A percentile compares a stretch with the other conserved stretches of the same genome.
These are phyloP conservation scores for Camelina neglecta DNA, from an alignment of 345 rosid species.

Conservation along the genomic window DNA sequence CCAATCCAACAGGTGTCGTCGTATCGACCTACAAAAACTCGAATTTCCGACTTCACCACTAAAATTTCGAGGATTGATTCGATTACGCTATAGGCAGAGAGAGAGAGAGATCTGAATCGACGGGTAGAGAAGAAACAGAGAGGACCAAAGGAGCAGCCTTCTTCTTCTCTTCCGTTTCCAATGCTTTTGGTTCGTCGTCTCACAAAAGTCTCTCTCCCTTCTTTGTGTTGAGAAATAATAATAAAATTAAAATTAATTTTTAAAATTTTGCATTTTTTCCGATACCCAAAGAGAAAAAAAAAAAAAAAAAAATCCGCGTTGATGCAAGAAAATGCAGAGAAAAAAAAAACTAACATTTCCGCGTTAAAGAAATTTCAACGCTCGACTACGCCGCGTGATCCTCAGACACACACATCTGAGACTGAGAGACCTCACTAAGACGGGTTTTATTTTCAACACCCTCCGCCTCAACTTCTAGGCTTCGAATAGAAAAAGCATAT, in stretches of 20 bases:
- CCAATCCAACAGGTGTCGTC: slow-evolving; percentile 37
- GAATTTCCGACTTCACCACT: slow-evolving; percentile 22
- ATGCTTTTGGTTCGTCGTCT: slow-evolving; percentile 19
- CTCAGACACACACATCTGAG: background rate
- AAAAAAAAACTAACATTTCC: background rate
- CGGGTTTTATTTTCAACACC: too few species aligned
- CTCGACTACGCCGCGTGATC: background rate
- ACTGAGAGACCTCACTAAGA: too few species aligned
- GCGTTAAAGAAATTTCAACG: background rate
- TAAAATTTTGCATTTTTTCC: background rate
- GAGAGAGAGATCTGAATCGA: slow-evolving; percentile 42
- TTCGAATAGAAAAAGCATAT: too few species aligned
- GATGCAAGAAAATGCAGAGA: background rate
- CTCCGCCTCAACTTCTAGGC: too few species aligned
- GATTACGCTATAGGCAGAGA: slow-evolving; percentile 5
- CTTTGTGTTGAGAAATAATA: slow-evolving; percentile 23
- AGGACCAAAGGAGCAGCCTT: slow-evolving; percentile 38
- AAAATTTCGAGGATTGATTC: slow-evolving; percentile 4
- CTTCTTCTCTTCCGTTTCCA: slow-evolving; percentile 47
- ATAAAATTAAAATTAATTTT: background rate
- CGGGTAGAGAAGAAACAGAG: slow-evolving; percentile 37
- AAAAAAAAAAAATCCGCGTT: slow-evolving; percentile 4
- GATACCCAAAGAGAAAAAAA: background rate
- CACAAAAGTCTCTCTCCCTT: slow-evolving; percentile 29
- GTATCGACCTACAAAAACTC: slow-evolving; percentile 13